Evolutionary conservation across 106 monocot species (phyloP), one percentile per base, ranked within the genome.

Genomic region (Vanilla planifolia): DNA sequence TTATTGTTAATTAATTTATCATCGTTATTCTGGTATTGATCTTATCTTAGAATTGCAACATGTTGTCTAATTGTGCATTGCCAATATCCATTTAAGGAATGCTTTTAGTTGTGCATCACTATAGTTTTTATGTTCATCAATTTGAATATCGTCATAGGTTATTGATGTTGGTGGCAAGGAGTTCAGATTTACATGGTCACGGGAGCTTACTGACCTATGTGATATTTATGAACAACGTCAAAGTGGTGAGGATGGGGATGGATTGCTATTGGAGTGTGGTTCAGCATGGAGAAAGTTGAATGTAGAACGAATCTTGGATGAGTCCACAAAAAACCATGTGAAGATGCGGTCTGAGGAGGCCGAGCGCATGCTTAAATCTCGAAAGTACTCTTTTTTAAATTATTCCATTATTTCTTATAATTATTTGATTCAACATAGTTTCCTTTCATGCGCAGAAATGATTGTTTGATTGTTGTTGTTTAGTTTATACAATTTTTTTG

Each of bases 291-390:
- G 95, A 37, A 90, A 96, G 77, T 52, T 96, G 80, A 91, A 84
- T 75, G 95, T 96, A 22, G 81, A 87, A 20, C 69, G 90, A 40
- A 91, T 87, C 71, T 68, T 96, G 32, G 95, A 96, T 42, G 95
- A 96, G 53, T 84, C 95, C 43, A 63, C 80, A 19, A 90, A 96
- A 67, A 84, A 84, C 65, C 90, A 81, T 61, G 95, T 91, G 22
- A 96, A 96, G 72, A 96, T 84, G 95, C 75, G 80, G 36, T 96
- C 95, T 7, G 90, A 90, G 69, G 84, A 96, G 74, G 95, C 90
- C 66, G 87, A 90, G 51, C 93, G 85, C 23, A 66, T 63, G 50
- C 33, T 41, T 11, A 90, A 90, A 79, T 83, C 95, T 56, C 74
- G 95, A 71, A 86, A 89, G 94, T 94, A 80, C 33, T 39, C 9